phyloP scores from a whole-genome alignment of 352 stramenopile species.

The Phytophthora brassicae region DNA sequence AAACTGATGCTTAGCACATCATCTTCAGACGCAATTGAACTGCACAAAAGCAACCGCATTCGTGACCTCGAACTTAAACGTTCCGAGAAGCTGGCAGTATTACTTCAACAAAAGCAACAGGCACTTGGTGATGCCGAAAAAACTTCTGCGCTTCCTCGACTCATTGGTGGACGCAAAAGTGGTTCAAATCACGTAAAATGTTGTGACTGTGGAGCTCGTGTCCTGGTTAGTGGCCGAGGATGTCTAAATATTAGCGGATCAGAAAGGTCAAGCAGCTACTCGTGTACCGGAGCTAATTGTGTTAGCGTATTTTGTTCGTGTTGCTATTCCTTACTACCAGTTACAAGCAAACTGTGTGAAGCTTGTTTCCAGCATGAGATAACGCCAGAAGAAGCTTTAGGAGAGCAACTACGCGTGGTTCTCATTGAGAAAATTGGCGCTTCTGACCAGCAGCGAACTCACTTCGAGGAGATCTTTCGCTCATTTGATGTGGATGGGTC shows the following conservation, averaged over 20 bases:
- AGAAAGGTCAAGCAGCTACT: conserved; percentile 5
- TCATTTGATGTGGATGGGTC: conserved; percentile 67
- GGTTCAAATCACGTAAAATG: conserved; percentile 58
- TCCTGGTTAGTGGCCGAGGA: conserved; percentile 40
- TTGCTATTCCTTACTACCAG: conserved; percentile 52
- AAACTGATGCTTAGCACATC: conserved; percentile 1
- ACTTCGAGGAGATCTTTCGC: conserved; percentile 53
- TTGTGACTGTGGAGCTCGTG: conserved; percentile 49
- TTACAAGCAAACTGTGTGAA: conserved; percentile 64
- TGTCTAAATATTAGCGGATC: neutral
- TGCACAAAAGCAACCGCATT: conserved; percentile 62
- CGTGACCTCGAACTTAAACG: conserved; percentile 66
- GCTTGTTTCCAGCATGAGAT: conserved; percentile 76
- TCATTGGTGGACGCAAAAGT: conserved; percentile 79
- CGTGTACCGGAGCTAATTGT: conserved; percentile 61
- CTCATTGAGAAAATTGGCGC: conserved; percentile 69
- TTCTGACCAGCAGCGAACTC: conserved; percentile 33
- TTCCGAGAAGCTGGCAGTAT: conserved; percentile 29
- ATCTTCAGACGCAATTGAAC: conserved; percentile 14
- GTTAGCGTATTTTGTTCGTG: conserved; percentile 56
- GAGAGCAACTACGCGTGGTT: conserved; percentile 57
- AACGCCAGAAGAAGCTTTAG: conserved; percentile 43
- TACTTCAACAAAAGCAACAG: conserved; percentile 64
- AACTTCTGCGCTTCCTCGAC: conserved; percentile 46
- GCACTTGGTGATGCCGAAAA: conserved; percentile 60